Percentiles rank a stretch among this genome's conserved stretches.
Evolutionary conservation across 495 filamentous ascomycete species (phyloP).

Genomic region (Lasiosphaeria hispida): DNA sequence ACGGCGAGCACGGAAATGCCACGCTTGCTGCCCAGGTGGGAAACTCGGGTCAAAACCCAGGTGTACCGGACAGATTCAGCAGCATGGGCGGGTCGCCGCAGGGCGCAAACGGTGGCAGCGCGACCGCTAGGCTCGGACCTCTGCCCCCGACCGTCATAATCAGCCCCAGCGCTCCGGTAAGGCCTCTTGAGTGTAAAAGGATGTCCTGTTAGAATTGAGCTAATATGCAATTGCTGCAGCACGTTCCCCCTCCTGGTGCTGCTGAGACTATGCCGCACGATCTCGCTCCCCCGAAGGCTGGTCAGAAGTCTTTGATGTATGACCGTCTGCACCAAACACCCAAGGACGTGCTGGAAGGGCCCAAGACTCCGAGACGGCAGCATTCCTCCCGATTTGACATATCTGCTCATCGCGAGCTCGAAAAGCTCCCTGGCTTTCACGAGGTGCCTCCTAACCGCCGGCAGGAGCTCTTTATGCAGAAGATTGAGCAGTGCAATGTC

Average conservation of each 20-base stretch:
- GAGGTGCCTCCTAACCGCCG: constrained; percentile 93
- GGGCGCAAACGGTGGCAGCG: constrained; percentile 59
- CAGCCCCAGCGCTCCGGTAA: constrained; percentile 90
- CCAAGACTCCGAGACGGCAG: constrained; percentile 91
- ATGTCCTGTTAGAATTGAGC: constrained; percentile 14
- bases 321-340: constrained; percentile 90
- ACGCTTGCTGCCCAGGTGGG: constrained; percentile 39
- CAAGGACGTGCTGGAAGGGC: constrained; percentile 92
- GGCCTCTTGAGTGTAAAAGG: constrained; percentile 33
- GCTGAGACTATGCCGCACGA: constrained; percentile 98
- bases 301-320: constrained; percentile 83
- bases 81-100: constrained; percentile 35
- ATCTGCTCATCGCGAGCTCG: constrained; percentile 91
- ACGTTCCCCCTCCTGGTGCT: constrained; percentile 88
- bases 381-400: constrained; percentile 98
- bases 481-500: constrained; percentile 99
- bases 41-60: constrained; percentile 24
- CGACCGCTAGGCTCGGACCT: constrained; percentile 66
- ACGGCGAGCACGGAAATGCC: constrained; percentile 42
- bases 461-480: constrained; percentile 99
- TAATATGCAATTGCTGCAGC: constrained; percentile 51
- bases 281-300: constrained; percentile 85
- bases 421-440: constrained; percentile 98
- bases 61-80: constrained; percentile 46
- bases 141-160: constrained; percentile 90